Base-by-base conservation (phyloP, 148 eudicot species). In the Oxyria digyna region DNA sequence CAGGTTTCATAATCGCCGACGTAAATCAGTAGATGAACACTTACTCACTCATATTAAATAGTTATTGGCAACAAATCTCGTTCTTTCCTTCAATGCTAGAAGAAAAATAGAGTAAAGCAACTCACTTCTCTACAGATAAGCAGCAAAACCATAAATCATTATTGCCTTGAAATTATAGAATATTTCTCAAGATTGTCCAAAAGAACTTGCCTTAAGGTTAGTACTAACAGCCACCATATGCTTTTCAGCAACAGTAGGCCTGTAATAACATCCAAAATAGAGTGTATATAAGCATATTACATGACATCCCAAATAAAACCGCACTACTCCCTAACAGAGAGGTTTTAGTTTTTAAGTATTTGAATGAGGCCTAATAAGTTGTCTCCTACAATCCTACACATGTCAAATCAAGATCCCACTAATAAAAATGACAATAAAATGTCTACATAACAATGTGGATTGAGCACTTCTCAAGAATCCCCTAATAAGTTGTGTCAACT, bases 211-310 rank as follows among this genome's bases (percentile, higher is more conserved):
- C 91, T 70, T 83, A 15, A 91, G 89, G 74, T 94, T 94, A 48
- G 99, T 94, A 79, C 99, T 94, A 73, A 94, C 97, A 74, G 98
- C 97, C 71, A 94, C 99, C 99, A 94, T 94, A 73, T 94, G 99
- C 76, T 94, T 94, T 68, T 96, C 86, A 74, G 91, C 99, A 20
- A 97, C 99, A 33, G 80, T 77, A 33, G 96, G 85, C 81, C 99
- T 94, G 85, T 35, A 70, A 68, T 43, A 31, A 29, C 11, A 59
- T 29, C 37, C 65, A 59, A 27, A 59, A 13, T 59, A 59, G 65
- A 24, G 38, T 35, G 38, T 3, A 35, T 2, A 35, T 6, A 15
- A 27, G 31, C 14, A 55, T 14, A 55, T 55, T 5, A 43, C 18
- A 46, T n/a, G 9, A 23, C 8, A 59, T 29, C 65, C 27, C n/a